Conservation (phyloP, 1,139 yeast genomes). For the Blastobotrys raffinosifermentans region DNA sequence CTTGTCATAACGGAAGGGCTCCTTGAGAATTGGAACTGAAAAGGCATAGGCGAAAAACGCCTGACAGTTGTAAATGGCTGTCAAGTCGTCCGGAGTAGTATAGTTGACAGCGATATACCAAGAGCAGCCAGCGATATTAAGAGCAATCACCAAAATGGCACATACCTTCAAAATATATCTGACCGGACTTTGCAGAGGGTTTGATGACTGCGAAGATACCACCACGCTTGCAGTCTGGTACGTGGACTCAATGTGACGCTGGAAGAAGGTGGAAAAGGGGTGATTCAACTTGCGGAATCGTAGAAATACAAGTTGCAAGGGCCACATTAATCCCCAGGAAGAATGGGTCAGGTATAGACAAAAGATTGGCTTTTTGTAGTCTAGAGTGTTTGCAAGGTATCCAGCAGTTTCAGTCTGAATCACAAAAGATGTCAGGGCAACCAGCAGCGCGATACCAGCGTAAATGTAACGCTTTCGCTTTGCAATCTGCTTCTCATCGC, state of each 20-base stretch:
- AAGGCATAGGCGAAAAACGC: slow-evolving; percentile 85
- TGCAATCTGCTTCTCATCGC: slow-evolving; percentile 11
- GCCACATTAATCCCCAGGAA: slow-evolving; percentile 73
- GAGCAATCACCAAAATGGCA: slow-evolving; percentile 46
- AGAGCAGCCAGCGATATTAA: slow-evolving; percentile 72
- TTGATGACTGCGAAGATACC: slow-evolving; percentile 34
- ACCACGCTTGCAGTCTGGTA: slow-evolving; percentile 44
- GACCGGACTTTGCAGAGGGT: slow-evolving; percentile 36
- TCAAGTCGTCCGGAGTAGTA: slow-evolving; percentile 79
- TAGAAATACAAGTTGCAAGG: slow-evolving; percentile 48
- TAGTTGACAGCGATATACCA: slow-evolving; percentile 84
- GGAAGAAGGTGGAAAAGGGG: slow-evolving; percentile 37
- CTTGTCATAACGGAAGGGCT: slow-evolving; percentile 60
- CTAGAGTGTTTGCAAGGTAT: slow-evolving; percentile 51
- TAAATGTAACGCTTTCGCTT: slow-evolving; percentile 15
- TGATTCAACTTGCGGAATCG: slow-evolving; percentile 30
- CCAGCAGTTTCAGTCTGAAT: slow-evolving; percentile 77
- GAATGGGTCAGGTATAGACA: slow-evolving; percentile 70
- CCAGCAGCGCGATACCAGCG: slow-evolving; percentile 51
- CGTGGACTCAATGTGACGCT: slow-evolving; percentile 46
- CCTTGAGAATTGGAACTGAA: slow-evolving; percentile 67
- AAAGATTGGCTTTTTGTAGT: slow-evolving; percentile 65
- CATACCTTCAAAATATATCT: slow-evolving; percentile 43
- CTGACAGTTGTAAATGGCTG: slow-evolving; percentile 86
- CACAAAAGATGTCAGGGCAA: slow-evolving; percentile 63